Evolutionary conservation across 148 eudicot species (phyloP).

Genomic region (Rhododendron griersonianum): DNA sequence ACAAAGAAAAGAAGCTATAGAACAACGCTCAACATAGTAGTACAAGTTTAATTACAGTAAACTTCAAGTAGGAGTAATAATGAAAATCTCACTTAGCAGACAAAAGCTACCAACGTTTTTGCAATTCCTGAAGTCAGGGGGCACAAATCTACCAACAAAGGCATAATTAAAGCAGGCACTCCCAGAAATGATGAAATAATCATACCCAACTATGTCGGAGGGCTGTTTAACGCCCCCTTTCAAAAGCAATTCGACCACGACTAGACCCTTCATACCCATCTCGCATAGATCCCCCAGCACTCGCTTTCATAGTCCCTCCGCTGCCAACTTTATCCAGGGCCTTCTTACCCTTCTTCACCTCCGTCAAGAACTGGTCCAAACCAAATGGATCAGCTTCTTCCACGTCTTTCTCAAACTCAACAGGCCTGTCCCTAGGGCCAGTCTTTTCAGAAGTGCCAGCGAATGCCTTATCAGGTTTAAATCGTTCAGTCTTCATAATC

Average conservation of each 20-base stretch:
- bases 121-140: neutral
- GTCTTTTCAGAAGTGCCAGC: no score
- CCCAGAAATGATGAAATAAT: neutral
- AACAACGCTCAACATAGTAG: neutral
- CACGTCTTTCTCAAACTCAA: no score
- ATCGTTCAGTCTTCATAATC: no score
- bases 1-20: neutral
- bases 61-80: neutral
- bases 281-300: conserved; percentile 61
- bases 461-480: no score
- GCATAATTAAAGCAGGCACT: conserved; percentile 3
- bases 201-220: neutral
- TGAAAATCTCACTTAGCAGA: neutral
- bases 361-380: no score
- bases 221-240: conserved; percentile 35
- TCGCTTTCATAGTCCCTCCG: conserved; percentile 71
- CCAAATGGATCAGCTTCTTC: no score
- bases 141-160: neutral
- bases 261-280: conserved; percentile 64
- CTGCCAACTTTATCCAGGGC: conserved; percentile 68
- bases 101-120: neutral
- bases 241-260: conserved; percentile 51
- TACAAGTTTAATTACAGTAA: neutral
- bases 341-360: conserved; percentile 61
- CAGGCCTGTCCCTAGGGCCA: no score